Base-by-base conservation (phyloP, 2,329 filamentous ascomycete species). In the Phyllosticta citribraziliensis region DNA sequence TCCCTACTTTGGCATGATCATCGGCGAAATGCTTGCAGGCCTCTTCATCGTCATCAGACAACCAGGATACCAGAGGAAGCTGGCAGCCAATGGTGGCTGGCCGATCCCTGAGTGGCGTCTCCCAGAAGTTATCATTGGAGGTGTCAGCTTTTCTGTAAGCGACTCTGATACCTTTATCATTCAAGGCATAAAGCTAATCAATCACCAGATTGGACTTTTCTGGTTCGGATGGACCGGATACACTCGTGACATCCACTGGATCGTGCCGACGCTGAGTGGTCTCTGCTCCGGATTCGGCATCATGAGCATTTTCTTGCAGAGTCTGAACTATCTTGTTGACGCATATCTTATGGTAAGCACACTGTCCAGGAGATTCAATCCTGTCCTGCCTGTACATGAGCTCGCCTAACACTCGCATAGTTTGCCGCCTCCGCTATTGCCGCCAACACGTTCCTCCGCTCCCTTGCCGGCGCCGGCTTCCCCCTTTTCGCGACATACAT, bases 1-100 rank as follows among this genome's bases (percentile, higher is more conserved):
- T 5, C 85, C 90, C 5, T 96, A 91, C 72, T 89, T 96, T 67
- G 91, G 91, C 60, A 89, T 96, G 86, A 83, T 94, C 57, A 68
- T 79, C 9, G 90, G 90, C 55, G 83, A 91, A 70, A 64, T 93
- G 17, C 74, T 89, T 59, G 88, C 87, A 0, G 88, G 87, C 56
- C 63, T 78, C 9, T 79, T 80, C 55, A 85, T 93, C 64, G 76
- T 88, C 57, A 67, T 83, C 50, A 80, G 82, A 68, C 83, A 89
- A 72, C 83, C 84, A 24, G 78, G 79, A 71, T 93, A 93, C 73
- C 81, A 83, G 67, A 65, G 63, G 52, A 73, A 72, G 60, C 69
- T 79, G 17, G 68, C 69, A 14, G 74, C 75, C 12, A 79, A 79
- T 69, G 74, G 76, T 66, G 78, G 79, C 62, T 72, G 82, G 3